Percentiles rank a stretch among this genome's conserved stretches.
Evolutionary conservation across 2,329 filamentous ascomycete species (phyloP).

Genomic region (Penicillium paneum): DNA sequence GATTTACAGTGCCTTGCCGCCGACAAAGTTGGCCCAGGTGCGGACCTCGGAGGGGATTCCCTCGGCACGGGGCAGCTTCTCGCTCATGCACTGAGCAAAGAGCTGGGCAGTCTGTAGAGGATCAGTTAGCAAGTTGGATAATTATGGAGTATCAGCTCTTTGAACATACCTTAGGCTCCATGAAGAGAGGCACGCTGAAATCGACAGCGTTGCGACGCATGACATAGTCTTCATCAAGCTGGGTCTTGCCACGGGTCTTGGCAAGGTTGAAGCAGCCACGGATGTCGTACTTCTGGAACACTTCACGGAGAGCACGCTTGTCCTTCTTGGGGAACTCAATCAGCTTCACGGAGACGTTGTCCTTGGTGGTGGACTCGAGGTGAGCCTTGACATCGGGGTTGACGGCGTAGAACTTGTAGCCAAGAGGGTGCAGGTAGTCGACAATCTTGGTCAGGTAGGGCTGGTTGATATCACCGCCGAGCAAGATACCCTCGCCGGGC

Average conservation of each 20-base stretch:
- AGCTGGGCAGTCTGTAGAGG: slow-evolving; percentile 76
- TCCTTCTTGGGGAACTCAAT: slow-evolving; percentile 97
- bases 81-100: slow-evolving; percentile 94
- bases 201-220: slow-evolving; percentile 98
- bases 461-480: slow-evolving; percentile 77
- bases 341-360: slow-evolving; percentile 70
- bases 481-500: slow-evolving; percentile 89
- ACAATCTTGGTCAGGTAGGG: slow-evolving; percentile 73
- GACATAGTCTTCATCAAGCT: slow-evolving; percentile 91
- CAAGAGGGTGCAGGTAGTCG: slow-evolving; percentile 80
- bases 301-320: slow-evolving; percentile 89
- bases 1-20: slow-evolving; percentile 55
- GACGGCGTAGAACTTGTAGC: slow-evolving; percentile 91
- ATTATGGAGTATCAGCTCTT: too few relatives aligned
- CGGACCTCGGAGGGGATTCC: slow-evolving; percentile 89
- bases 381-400: slow-evolving; percentile 76
- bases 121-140: slow-evolving; percentile 27
- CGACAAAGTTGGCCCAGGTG: slow-evolving; percentile 93
- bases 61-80: slow-evolving; percentile 85
- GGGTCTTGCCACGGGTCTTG: slow-evolving; percentile 74
- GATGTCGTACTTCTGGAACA: slow-evolving; percentile 97
- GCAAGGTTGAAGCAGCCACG: slow-evolving; percentile 94
- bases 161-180: slow-evolving; percentile 85
- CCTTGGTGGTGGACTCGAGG: slow-evolving; percentile 69
- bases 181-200: slow-evolving; percentile 95